Evolutionary conservation across 148 eudicot genomes (phyloP), one percentile per base, ranked within the genome.

Genomic region (Suaeda aralocaspica): DNA sequence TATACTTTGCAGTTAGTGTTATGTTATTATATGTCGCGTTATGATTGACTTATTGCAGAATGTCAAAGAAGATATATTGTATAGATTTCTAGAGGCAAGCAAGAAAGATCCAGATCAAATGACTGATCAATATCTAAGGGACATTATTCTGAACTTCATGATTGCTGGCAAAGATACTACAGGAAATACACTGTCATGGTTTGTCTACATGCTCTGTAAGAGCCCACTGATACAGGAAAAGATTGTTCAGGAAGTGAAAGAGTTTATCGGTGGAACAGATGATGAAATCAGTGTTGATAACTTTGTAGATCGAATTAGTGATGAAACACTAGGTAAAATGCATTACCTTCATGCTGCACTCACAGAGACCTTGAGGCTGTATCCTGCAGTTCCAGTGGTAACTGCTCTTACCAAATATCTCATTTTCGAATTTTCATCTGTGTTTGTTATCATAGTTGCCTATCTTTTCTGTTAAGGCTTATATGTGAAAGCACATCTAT

Each of bases 81-180:
- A 85, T 31, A 79, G 92, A 52, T 85, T 90, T 83, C 77, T 87
- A 58, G 74, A 75, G 46, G 85, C 75, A 36, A 88, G 87, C 78
- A 70, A 78, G 64, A 82, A 75, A 72, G 79, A 84, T 78, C 88
- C 92, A 0, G 73, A 72, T 21, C 76, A 77, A 19, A 72, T 63
- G 67, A 72, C 72, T 30, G 72, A 77, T 68, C 28, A 74, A 33
- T 88, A 88, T 66, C 76, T 88, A 49, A 82, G 84, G 72, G 92
- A 87, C 58, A 87, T 86, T 15, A 86, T 88, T 39, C 85, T 88
- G 39, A 88, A 79, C 70, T 88, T 88, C 30, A 79, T 90, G 77
- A 68, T 86, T 28, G 92, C 96, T 30, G 91, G 96, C 3, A 88
- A 88, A 76, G 92, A 88, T 55, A 80, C 79, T 14, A 83, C 89